These are phyloP conservation scores for Ambrosia trifida DNA, from an alignment of 129 eudicot species.

Conservation along the genomic window DNA sequence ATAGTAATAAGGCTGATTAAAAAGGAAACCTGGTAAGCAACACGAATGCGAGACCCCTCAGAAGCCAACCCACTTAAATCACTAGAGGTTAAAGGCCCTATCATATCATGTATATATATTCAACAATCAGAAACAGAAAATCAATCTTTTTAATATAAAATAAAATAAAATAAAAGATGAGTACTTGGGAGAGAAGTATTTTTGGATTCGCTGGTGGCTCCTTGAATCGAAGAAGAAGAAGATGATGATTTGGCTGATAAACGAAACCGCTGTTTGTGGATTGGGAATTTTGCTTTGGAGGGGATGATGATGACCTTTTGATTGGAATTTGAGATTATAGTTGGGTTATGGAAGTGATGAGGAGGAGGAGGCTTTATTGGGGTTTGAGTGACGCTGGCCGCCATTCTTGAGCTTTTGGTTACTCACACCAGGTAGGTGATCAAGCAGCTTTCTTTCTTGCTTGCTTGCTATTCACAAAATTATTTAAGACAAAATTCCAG, in stretches of 20 bases:
- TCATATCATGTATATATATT: neutral
- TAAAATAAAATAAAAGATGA: neutral
- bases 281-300: neutral
- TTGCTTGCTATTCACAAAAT: too few relatives aligned
- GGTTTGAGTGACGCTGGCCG: too few relatives aligned
- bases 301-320: neutral
- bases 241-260: slow-evolving; percentile 24
- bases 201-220: slow-evolving; percentile 31
- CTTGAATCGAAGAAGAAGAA: slow-evolving; percentile 31
- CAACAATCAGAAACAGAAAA: neutral
- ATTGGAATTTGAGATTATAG: too few relatives aligned
- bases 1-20: too few relatives aligned
- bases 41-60: slow-evolving; percentile 84
- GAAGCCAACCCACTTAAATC: slow-evolving; percentile 43
- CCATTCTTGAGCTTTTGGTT: too few relatives aligned
- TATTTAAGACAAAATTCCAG: too few relatives aligned
- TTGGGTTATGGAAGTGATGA: too few relatives aligned
- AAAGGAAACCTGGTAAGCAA: slow-evolving; percentile 93
- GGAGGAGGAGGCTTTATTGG: too few relatives aligned
- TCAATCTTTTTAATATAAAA: neutral
- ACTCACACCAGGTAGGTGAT: too few relatives aligned
- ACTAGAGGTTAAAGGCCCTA: slow-evolving; percentile 78
- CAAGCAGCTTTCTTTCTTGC: too few relatives aligned
- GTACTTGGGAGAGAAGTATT: slow-evolving; percentile 33
- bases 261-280: neutral